phyloP scores from a whole-genome alignment of 331 rosid species.

The Malus hybrid region DNA sequence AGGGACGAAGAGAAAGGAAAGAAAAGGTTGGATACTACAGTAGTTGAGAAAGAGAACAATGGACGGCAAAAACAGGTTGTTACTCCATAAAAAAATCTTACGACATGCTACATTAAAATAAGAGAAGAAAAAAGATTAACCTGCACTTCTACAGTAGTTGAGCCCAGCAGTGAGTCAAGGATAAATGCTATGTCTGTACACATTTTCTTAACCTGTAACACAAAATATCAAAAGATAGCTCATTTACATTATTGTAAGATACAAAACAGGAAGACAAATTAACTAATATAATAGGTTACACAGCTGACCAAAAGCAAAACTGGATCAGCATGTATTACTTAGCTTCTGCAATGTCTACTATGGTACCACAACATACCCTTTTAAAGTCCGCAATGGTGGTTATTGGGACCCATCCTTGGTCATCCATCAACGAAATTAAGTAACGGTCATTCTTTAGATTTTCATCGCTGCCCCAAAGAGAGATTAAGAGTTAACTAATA shows the following conservation, averaged over 20 bases:
- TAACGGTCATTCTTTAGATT: conserved; percentile 73
- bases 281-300: neutral
- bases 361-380: conserved; percentile 51
- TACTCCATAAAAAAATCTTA: neutral
- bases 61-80: neutral
- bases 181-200: conserved; percentile 64
- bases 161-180: conserved; percentile 71
- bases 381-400: conserved; percentile 68
- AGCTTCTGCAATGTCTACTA: neutral
- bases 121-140: conserved; percentile 30
- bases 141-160: conserved; percentile 74
- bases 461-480: conserved; percentile 76
- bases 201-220: conserved; percentile 68
- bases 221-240: neutral
- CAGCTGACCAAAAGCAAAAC: neutral
- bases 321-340: neutral
- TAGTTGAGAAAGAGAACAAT: neutral
- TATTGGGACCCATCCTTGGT: conserved; percentile 90
- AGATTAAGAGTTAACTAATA: conserved; percentile 22
- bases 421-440: conserved; percentile 84
- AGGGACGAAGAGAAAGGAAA: neutral
- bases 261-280: neutral
- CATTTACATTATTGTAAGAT: neutral
- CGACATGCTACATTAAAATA: conserved; percentile 4
- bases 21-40: neutral